Base-by-base conservation (phyloP, 2,329 filamentous ascomycete species). In the Phoma sp. region DNA sequence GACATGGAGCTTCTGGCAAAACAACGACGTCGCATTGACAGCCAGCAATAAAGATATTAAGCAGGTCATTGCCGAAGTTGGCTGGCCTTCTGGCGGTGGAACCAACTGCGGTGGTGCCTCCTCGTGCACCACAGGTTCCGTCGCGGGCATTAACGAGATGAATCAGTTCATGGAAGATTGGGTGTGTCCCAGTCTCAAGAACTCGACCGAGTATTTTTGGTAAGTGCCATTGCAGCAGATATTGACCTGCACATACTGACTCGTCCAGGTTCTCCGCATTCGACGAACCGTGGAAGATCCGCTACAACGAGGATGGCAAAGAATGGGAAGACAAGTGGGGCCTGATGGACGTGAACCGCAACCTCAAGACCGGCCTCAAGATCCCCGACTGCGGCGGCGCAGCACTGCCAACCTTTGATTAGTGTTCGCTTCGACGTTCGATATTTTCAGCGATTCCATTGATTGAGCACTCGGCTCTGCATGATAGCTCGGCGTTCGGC, bases 251-350 rank as follows among this genome's bases (percentile, higher is more conserved):
- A 48, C 10, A 6, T 43, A 24, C 44, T 54, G 36, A 54, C 35
- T 35, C 19, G 15, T 29, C 6, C 1, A 86, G 85, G 86, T 97
- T 98, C 74, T 91, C 93, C 72, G 92, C 92, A 9, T 98, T 97
- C 73, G 94, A 98, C 72, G 94, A 98, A 81, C 92, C 92, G 2
- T 98, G 94, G 94, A 97, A 98, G 79, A 80, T 89, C 51, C 70
- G 76, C 17, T 96, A 87, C 78, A 89, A 97, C 74, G 80, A 80
- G 36, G 63, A 76, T 76, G 53, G 69, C 39, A 71, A 94, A 78
- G 82, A 90, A 47, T 97, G 93, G 93, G 94, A 98, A 79, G 91
- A 96, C 73, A 90, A 96, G 74, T 97, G 94, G 94, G 94, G 95
- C 9, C 78, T 98, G 13, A 88, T 98, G 86, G 91, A 96, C 66